phyloP scores from a whole-genome alignment of 2,329 filamentous ascomycete genomes.

The Penicillium sp. region DNA sequence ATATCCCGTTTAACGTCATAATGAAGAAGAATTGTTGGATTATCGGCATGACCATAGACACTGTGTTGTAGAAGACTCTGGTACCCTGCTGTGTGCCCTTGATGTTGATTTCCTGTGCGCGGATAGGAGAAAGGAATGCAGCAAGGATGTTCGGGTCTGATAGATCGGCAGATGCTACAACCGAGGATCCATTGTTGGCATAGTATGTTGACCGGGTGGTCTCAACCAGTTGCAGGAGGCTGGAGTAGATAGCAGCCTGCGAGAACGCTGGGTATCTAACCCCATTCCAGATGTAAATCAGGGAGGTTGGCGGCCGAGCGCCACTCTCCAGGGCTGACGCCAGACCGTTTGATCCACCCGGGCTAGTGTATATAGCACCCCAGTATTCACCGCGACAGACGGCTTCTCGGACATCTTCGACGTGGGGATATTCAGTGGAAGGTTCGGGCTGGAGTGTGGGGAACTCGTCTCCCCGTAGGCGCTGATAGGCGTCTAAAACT shows the following conservation, averaged over 20 bases:
- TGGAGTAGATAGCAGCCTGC: background rate
- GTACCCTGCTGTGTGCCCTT: constrained; percentile 37
- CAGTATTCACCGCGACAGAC: constrained; percentile 6
- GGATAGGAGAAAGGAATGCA: constrained; percentile 1
- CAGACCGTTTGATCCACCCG: background rate
- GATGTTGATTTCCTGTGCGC: constrained; percentile 30
- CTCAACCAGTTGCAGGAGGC: background rate
- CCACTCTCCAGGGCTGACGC: background rate
- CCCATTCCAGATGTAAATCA: constrained; percentile 6
- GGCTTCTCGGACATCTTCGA: background rate
- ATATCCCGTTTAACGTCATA: constrained; percentile 43
- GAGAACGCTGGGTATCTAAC: constrained; percentile 5
- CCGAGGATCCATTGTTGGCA: constrained; percentile 1
- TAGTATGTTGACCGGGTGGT: background rate
- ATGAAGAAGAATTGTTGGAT: constrained; percentile 47
- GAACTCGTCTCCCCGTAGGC: background rate
- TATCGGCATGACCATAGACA: constrained; percentile 41
- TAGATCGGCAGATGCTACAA: background rate
- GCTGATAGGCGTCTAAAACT: constrained; percentile 25
- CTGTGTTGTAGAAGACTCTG: constrained; percentile 40
- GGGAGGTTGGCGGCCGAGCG: background rate
- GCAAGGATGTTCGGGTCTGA: background rate
- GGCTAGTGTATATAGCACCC: background rate
- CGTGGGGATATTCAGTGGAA: background rate
- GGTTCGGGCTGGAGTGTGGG: background rate